Evolutionary conservation across 352 stramenopile species (phyloP).

Genomic region (Pythium scleroteichum): DNA sequence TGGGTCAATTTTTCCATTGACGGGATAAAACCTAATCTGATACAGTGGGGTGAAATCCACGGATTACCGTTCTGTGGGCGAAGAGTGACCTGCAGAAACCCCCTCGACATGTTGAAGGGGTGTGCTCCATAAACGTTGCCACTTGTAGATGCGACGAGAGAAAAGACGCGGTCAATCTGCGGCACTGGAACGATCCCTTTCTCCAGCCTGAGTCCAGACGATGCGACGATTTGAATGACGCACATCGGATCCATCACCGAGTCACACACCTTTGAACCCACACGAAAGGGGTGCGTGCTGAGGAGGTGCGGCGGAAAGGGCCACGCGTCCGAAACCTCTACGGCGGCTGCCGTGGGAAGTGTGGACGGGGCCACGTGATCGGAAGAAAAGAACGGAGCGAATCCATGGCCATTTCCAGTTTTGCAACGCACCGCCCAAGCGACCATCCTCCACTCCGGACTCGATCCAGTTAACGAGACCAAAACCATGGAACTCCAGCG

Average conservation of each 20-base stretch:
- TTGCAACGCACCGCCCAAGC: conserved; percentile 9
- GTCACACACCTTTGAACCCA: conserved; percentile 8
- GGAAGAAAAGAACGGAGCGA: not conserved
- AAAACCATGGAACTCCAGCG: conserved; percentile 18
- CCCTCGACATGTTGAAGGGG: too few species aligned
- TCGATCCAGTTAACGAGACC: conserved; percentile 11
- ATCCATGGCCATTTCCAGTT: conserved; percentile 17
- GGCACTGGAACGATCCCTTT: not conserved
- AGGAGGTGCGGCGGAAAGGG: conserved; percentile 12
- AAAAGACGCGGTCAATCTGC: not conserved
- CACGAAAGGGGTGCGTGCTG: not conserved
- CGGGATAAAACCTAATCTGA: not conserved
- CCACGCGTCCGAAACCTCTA: not conserved
- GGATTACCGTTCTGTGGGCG: too few species aligned
- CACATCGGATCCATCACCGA: conserved; percentile 1
- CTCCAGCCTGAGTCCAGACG: not conserved
- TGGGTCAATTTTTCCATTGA: too few species aligned
- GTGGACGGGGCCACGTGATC: conserved; percentile 1
- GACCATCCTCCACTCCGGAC: conserved; percentile 4
- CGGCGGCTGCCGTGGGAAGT: not conserved
- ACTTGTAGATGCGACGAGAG: too few species aligned
- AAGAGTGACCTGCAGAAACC: too few species aligned
- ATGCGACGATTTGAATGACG: not conserved
- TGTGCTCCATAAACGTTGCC: too few species aligned
- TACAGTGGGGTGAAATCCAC: too few species aligned